These are phyloP conservation scores for Pestalotiopsis sp. DNA, from an alignment of 2,329 filamentous ascomycete genomes.

Conservation along the genomic window DNA sequence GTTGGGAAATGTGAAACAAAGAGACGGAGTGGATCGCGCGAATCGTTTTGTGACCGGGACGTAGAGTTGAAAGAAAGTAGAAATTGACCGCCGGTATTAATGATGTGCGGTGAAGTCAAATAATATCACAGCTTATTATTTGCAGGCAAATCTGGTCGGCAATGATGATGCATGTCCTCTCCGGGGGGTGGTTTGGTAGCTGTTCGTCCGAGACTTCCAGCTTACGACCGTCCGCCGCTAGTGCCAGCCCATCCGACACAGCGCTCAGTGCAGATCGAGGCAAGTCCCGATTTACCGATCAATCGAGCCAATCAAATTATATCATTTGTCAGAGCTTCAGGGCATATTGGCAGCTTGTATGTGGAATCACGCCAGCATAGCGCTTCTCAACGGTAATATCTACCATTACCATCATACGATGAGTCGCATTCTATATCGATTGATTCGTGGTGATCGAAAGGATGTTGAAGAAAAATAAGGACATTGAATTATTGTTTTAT, in stretches of 20 bases:
- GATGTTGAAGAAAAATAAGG: neutral
- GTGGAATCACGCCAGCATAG: neutral
- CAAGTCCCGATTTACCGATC: neutral
- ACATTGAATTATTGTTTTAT: too few relatives aligned
- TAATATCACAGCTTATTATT: neutral
- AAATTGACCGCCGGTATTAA: neutral
- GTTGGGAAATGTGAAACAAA: neutral
- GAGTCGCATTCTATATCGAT: neutral
- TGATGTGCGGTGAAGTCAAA: neutral
- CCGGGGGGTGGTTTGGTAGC: neutral
- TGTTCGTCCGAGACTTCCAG: neutral
- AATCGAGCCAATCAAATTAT: conserved; percentile 3
- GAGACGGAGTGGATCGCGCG: neutral
- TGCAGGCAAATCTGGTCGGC: neutral
- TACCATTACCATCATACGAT: neutral
- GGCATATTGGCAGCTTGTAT: neutral
- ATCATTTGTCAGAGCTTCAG: conserved; percentile 5
- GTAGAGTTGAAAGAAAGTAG: neutral
- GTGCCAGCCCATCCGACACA: neutral
- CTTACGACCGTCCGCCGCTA: neutral
- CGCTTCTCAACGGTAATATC: neutral
- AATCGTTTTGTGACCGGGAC: neutral
- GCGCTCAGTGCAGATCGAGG: neutral
- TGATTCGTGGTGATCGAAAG: neutral
- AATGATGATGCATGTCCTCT: neutral